Base-by-base conservation (phyloP, 805 yeast species). In the Candida nonsorbophila region DNA sequence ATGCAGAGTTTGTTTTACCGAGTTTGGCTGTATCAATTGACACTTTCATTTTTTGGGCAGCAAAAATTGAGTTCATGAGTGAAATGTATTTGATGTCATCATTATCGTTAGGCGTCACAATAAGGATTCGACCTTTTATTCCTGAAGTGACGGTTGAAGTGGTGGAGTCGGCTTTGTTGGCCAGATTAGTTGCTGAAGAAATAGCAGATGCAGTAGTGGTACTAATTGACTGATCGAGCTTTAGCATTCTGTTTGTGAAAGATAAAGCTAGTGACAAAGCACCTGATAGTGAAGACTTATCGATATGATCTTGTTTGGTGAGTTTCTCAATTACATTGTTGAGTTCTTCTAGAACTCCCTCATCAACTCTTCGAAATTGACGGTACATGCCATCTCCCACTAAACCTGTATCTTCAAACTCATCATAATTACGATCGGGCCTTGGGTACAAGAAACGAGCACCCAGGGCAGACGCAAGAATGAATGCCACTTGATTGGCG, bases 51-150 rank as follows among this genome's bases (percentile, higher is more conserved):
- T 88, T 90, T 43, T 92, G 96, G 1, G 97, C 95, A 0, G 97
- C 90, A 58, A 92, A 92, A 17, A 92, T 90, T 36, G 92, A 72
- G 55, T 92, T 92, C 97, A 92, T 92, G 24, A 86, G 79, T 4
- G 97, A 84, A 24, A 90, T 84, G 53, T 92, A 94, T 34, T 84
- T 85, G 29, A 85, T 64, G 4, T 86, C 76, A 32, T 76, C 78
- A 44, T 85, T 87, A 38, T 77, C 85, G 40, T 80, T 76, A 15
- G 86, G 69, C 0, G 96, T 78, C 28, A 81, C 78, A 34, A 83
- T 53, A 24, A 69, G 46, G 5, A 64, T 51, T 22, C 72, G 51
- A 6, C 67, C 47, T 36, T 46, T 53, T 51, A 58, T 54, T 12
- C 38, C 27, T 12, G 33, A 32, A 3, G 30, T 13, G 2, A 25